These are phyloP conservation scores for Colletotrichum euphorbiae DNA, from an alignment of 2,329 filamentous ascomycete species.

Conservation along the genomic window DNA sequence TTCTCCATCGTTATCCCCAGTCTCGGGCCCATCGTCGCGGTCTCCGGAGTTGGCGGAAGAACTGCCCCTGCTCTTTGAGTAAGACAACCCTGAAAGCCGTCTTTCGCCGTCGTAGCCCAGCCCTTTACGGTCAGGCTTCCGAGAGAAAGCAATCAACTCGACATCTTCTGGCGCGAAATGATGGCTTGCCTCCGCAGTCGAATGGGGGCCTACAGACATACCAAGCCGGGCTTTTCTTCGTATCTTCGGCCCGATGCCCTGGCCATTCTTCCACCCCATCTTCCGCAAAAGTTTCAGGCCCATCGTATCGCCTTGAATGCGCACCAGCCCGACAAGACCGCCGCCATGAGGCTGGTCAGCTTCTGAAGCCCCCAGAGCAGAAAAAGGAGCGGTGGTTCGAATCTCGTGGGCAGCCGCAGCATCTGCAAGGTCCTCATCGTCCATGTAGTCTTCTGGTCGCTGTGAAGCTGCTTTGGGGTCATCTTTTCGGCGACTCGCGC, in stretches of 20 bases:
- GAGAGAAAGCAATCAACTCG: conserved; percentile 72
- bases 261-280: conserved; percentile 97
- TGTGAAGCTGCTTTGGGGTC: conserved; percentile 63
- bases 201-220: conserved; percentile 49
- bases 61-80: neutral
- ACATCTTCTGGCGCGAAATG: conserved; percentile 89
- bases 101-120: conserved; percentile 74
- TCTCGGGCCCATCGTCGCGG: conserved; percentile 37
- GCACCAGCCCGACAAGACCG: conserved; percentile 77
- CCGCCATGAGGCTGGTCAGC: conserved; percentile 44
- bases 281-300: conserved; percentile 85
- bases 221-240: conserved; percentile 78
- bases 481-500: conserved; percentile 80
- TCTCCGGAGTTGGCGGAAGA: conserved; percentile 36
- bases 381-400: conserved; percentile 79
- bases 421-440: conserved; percentile 93
- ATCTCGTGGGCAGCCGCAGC: conserved; percentile 81
- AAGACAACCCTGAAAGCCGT: conserved; percentile 51
- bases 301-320: conserved; percentile 82
- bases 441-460: conserved; percentile 94
- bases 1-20: neutral
- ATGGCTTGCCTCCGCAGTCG: conserved; percentile 64
- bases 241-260: conserved; percentile 91
- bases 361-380: conserved; percentile 77
- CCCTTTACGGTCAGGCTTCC: conserved; percentile 77